A percentile compares a stretch with the other conserved stretches of the same genome.
Conservation (phyloP, 306 rosid species). For the Coriaria nepalensis region DNA sequence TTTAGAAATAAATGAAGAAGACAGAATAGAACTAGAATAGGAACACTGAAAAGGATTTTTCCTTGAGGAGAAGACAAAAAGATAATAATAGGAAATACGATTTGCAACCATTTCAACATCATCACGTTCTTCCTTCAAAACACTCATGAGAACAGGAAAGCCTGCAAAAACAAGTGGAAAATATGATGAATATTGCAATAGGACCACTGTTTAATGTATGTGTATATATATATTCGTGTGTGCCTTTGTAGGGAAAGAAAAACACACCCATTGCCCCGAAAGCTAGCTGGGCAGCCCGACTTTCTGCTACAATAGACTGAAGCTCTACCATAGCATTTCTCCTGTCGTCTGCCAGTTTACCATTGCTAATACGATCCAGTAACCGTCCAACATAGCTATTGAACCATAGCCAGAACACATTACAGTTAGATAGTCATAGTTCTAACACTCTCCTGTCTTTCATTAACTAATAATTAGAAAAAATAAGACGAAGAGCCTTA, state of each 20-base stretch:
- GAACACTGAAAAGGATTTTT: constrained; percentile 1
- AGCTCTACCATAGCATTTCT: constrained; percentile 81
- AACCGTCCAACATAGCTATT: constrained; percentile 74
- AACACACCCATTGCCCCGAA: constrained; percentile 89
- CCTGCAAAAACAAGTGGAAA: constrained; percentile 35
- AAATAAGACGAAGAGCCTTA: constrained; percentile 6
- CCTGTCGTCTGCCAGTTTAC: constrained; percentile 74
- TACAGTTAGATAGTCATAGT: neutral
- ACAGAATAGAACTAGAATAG: constrained; percentile 2
- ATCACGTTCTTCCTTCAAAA: constrained; percentile 79
- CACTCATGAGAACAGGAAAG: constrained; percentile 61
- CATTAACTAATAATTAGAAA: neutral
- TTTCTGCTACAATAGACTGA: constrained; percentile 80
- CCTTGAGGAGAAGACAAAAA: constrained; percentile 4
- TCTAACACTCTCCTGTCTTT: neutral
- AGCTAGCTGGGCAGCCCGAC: constrained; percentile 59
- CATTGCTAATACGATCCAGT: constrained; percentile 87
- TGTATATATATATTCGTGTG: no score
- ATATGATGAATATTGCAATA: constrained; percentile 3
- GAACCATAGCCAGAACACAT: constrained; percentile 8
- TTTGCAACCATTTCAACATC: constrained; percentile 79
- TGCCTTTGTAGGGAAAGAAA: neutral
- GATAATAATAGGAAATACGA: constrained; percentile 12
- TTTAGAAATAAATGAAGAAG: constrained; percentile 1
- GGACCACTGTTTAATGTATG: neutral